A percentile compares a stretch with the other conserved stretches of the same genome.
phyloP scores from a whole-genome alignment of 2,329 filamentous ascomycete species.

The Colletotrichum endophyticum region DNA sequence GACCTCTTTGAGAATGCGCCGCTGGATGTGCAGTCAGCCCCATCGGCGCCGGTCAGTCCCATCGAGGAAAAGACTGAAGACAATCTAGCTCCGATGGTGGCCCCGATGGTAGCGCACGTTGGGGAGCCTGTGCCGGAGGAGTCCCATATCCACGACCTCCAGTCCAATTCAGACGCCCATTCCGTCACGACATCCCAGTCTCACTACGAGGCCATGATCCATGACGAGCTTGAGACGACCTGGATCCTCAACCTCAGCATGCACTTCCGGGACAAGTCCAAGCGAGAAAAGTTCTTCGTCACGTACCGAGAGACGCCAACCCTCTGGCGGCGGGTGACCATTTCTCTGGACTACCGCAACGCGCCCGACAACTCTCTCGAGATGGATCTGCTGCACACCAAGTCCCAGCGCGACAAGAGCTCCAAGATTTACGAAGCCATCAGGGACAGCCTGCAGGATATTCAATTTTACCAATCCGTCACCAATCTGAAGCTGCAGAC shows the following conservation, averaged over 20 bases:
- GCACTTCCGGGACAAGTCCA: conserved; percentile 94
- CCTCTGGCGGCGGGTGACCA: conserved; percentile 85
- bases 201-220: conserved; percentile 68
- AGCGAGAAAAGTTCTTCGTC: conserved; percentile 96
- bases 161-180: conserved; percentile 44
- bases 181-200: conserved; percentile 51
- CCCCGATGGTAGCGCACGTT: conserved; percentile 19
- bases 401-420: conserved; percentile 90
- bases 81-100: conserved; percentile 5
- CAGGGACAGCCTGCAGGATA: conserved; percentile 87
- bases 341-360: conserved; percentile 90
- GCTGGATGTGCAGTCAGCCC: conserved; percentile 26
- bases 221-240: conserved; percentile 81
- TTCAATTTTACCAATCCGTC: conserved; percentile 94
- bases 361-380: conserved; percentile 84
- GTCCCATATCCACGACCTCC: conserved; percentile 29
- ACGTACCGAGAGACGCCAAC: conserved; percentile 84
- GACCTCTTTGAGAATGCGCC: conserved; percentile 41
- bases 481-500: conserved; percentile 96
- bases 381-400: conserved; percentile 76
- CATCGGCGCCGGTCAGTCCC: conserved; percentile 34
- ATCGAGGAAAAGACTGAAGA: conserved; percentile 36
- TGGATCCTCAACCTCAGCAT: conserved; percentile 99
- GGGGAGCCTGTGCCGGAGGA: neutral
- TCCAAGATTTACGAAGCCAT: conserved; percentile 94